Evolutionary conservation across 75 land plant genomes (phyloP), one percentile per base, ranked within the genome.

Genomic region (Ceratopteris richardii): DNA sequence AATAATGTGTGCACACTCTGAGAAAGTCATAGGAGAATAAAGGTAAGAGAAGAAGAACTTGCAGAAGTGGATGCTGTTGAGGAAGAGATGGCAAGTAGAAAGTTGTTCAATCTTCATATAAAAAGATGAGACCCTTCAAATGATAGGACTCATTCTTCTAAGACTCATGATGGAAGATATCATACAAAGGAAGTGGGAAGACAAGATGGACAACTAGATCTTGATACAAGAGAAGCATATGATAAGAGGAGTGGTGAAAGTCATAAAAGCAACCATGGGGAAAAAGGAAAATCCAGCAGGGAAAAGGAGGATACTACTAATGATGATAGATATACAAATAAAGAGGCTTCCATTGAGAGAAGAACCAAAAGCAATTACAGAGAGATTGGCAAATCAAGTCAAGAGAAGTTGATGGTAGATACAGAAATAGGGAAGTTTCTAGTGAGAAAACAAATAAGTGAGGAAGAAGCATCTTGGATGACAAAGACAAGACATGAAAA

Each of bases 11-110:
- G n/a, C n/a, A n/a, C 55, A 25, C 33, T 59, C 13, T 16, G 12
- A 27, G 58, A 77, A 51, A 62, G 62, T 25, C 77, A 40, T 0
- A 57, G 63, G 31, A 19, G 63, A 54, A 70, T 66, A 30, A 64
- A 68, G 1, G 55, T 24, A n/a, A 68, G 69, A 50, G 82, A 82
- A 23, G 82, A 69, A 17, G 64, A 73, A 65, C 37, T 29, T 63
- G 56, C 51, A 68, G 73, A 74, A 66, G 3, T 47, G 51, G 64
- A 42, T 43, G 11, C 20, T 53, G n/a, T 20, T 40, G 41, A 40
- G 51, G 53, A 19, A 24, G 28, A 39, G 56, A 19, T 59, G 42
- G 37, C 28, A 29, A n/a, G 1, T n/a, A 31, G 18, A 17, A 66
- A 55, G 24, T n/a, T n/a, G n/a, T n/a, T n/a, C n/a, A n/a, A n/a